Evolutionary conservation across 2,329 filamentous ascomycete species (phyloP).

Genomic region (Pseudopyrenochaeta lycopersici): DNA sequence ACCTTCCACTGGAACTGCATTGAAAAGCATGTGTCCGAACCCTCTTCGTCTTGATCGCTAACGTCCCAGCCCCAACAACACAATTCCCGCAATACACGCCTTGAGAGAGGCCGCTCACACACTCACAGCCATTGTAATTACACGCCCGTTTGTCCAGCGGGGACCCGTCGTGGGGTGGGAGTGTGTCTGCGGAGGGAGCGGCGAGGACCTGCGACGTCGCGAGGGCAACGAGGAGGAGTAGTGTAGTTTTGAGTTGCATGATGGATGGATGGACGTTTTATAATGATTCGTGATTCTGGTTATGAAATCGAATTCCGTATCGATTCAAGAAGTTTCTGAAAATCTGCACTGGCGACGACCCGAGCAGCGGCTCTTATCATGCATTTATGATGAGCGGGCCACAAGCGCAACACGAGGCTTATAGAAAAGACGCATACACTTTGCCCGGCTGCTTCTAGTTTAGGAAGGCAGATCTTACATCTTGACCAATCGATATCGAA

Average conservation of each 20-base stretch:
- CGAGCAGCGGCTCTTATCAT: too few relatives aligned
- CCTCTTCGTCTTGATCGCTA: slow-evolving; percentile 10
- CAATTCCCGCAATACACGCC: slow-evolving; percentile 13
- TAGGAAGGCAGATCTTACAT: too few relatives aligned
- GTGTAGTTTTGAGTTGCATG: not conserved
- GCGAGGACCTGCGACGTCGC: not conserved
- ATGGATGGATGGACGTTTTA: not conserved
- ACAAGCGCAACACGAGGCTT: too few relatives aligned
- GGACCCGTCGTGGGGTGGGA: not conserved
- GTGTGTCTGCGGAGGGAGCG: not conserved
- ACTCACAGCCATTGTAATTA: slow-evolving; percentile 11
- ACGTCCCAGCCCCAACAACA: slow-evolving; percentile 13
- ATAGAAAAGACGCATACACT: too few relatives aligned
- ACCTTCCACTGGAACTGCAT: slow-evolving; percentile 7
- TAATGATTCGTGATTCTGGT: too few relatives aligned
- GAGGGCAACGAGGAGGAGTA: not conserved
- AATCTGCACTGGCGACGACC: too few relatives aligned
- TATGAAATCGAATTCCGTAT: too few relatives aligned
- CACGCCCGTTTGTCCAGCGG: slow-evolving; percentile 6
- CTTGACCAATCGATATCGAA: too few relatives aligned
- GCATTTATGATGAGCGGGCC: too few relatives aligned
- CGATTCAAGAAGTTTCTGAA: too few relatives aligned
- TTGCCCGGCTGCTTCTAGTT: too few relatives aligned
- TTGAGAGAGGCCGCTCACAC: slow-evolving; percentile 6
- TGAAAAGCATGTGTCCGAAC: slow-evolving; percentile 9